Base-by-base conservation (phyloP, 352 stramenopile species). In the Globisporangium sylvaticum region DNA sequence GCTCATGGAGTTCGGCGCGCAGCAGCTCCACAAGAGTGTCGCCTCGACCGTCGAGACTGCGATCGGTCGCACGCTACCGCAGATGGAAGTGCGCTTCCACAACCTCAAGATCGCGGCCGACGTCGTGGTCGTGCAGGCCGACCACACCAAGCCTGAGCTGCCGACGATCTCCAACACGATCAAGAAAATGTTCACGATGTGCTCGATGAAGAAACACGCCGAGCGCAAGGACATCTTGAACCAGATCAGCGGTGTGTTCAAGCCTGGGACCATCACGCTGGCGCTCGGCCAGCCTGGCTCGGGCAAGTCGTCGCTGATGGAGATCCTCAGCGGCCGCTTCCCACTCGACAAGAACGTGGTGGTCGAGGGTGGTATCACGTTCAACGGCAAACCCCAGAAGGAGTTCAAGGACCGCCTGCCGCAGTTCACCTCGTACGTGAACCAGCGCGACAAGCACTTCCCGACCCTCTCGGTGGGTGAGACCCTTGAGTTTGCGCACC, bases 221-320 rank as follows among this genome's bases (percentile, higher is more conserved):
- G 58, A 74, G 37, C 58, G 34, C 48, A 76, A 76, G 57, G 25
- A 73, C n/a, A 76, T 76, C 42, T 37, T 76, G 20, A 61, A 76
- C 22, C 34, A 73, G 20, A 34, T 76, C 27, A 72, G 31, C 29
- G 70, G 70, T 3, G 63, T 73, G n/a, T 76, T 76, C 37, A 46
- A 66, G 24, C 68, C 70, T 1, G 69, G 71, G 4, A 71, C 65
- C 7, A 77, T 74, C 64, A 77, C 71, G 9, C 66, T 77, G n/a
- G 70, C 77, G 27, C 59, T 77, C 6, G 71, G 71, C 14, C 65
- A 77, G 29, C 71, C 71, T 4, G 54, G 46, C 12, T 77, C 71
- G 1, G 71, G 64, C 39, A 77, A 77, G 54, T 75, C 65, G 27
- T 73, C 71, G 31, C 52, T 77, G 18, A 67, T 77, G 58, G 77